phyloP scores from a whole-genome alignment of 768 basidiomycete species.

The Pleurotus tuoliensis region DNA sequence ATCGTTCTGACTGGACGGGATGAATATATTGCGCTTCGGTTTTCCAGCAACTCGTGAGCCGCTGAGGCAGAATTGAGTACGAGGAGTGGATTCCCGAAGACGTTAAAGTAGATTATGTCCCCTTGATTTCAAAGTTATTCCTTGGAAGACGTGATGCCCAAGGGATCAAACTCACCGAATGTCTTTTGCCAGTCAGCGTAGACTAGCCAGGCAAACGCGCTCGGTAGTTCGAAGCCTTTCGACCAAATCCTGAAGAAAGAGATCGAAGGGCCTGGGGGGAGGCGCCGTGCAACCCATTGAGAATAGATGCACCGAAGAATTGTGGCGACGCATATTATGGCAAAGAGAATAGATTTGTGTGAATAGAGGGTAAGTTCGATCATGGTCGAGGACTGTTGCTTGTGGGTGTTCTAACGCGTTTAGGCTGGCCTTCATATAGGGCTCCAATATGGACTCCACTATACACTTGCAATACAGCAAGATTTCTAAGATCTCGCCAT shows the following conservation, averaged over 20 bases:
- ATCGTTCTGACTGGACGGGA: conserved; percentile 18
- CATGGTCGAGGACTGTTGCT: background rate
- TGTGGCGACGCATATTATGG: background rate
- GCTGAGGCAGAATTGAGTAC: conserved; percentile 25
- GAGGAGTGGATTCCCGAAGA: conserved; percentile 33
- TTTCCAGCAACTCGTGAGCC: conserved; percentile 36
- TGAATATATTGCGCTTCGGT: conserved; percentile 37
- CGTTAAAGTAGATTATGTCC: conserved; percentile 23
- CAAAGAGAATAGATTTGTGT: background rate
- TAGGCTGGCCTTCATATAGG: conserved; percentile 4
- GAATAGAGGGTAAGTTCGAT: background rate
- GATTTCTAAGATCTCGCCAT: background rate
- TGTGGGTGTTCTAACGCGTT: background rate
- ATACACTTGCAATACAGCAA: background rate
- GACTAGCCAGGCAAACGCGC: background rate
- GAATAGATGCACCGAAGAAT: background rate
- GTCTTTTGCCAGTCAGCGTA: conserved; percentile 6
- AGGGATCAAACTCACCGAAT: background rate
- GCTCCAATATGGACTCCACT: background rate
- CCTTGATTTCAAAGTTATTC: background rate
- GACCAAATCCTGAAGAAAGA: background rate
- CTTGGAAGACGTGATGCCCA: background rate
- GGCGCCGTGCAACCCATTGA: conserved; percentile 3
- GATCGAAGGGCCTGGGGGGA: conserved; percentile 4
- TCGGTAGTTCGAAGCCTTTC: conserved; percentile 1